Conservation (phyloP, 345 rosid species). For the Sonneratia alba region DNA sequence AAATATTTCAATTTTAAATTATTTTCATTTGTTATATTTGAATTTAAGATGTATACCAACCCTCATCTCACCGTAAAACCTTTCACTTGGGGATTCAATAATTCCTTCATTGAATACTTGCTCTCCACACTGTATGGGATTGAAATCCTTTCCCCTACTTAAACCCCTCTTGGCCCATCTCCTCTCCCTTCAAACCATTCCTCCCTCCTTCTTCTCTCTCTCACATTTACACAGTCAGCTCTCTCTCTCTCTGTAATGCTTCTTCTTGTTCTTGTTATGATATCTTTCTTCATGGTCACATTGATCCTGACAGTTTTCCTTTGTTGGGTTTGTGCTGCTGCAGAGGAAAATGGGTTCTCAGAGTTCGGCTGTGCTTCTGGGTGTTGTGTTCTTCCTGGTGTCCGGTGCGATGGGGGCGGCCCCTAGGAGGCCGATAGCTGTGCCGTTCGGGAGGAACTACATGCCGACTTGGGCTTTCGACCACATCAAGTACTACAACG, state of each 20-base stretch:
- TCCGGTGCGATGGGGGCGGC: slow-evolving; percentile 42
- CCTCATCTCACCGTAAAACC: too few relatives aligned
- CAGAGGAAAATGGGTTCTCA: slow-evolving; percentile 23
- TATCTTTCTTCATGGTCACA: not conserved
- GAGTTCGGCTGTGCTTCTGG: slow-evolving; percentile 20
- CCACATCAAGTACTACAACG: slow-evolving; percentile 73
- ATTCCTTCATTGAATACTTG: too few relatives aligned
- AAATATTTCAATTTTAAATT: too few relatives aligned
- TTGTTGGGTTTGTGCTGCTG: not conserved
- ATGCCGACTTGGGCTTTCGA: slow-evolving; percentile 86
- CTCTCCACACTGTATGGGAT: too few relatives aligned
- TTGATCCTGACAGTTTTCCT: not conserved
- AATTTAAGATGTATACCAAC: too few relatives aligned
- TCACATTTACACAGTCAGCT: too few relatives aligned
- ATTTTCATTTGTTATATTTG: too few relatives aligned
- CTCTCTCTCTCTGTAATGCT: not conserved
- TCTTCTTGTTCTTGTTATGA: not conserved
- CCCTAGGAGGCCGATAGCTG: slow-evolving; percentile 46
- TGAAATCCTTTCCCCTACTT: too few relatives aligned
- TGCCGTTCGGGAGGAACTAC: slow-evolving; percentile 72
- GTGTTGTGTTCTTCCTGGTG: slow-evolving; percentile 24
- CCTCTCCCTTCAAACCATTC: not conserved
- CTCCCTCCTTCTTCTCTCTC: not conserved
- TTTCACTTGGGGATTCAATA: too few relatives aligned
- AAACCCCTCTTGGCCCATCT: not conserved